These are phyloP conservation scores for Aureobasidium pullulans DNA, from an alignment of 2,329 filamentous ascomycete species.

Conservation along the genomic window DNA sequence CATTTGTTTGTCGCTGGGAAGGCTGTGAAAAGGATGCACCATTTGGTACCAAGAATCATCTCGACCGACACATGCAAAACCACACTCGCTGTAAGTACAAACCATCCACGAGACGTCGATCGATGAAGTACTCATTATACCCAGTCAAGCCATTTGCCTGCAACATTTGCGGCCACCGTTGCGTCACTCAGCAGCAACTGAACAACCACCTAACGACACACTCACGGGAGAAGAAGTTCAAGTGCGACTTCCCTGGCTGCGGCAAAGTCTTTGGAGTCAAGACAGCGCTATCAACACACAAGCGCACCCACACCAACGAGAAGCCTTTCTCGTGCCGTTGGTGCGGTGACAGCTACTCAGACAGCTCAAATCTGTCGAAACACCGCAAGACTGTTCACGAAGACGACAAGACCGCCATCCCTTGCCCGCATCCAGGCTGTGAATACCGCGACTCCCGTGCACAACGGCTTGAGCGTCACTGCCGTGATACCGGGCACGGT, in stretches of 20 bases:
- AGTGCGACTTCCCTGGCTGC: slow-evolving; percentile 44
- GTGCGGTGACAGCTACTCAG: slow-evolving; percentile 29
- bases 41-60: slow-evolving; percentile 55
- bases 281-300: slow-evolving; percentile 62
- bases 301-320: slow-evolving; percentile 57
- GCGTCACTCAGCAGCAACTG: slow-evolving; percentile 61
- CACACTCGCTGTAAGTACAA: slow-evolving; percentile 44
- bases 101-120: too few relatives aligned
- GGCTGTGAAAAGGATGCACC: slow-evolving; percentile 47
- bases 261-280: slow-evolving; percentile 58
- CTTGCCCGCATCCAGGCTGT: slow-evolving; percentile 1
- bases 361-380: slow-evolving; percentile 29
- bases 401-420: slow-evolving; percentile 9
- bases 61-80: slow-evolving; percentile 58
- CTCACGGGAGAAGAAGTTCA: slow-evolving; percentile 57
- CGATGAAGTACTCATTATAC: background rate
- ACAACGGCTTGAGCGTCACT: slow-evolving; percentile 6
- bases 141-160: slow-evolving; percentile 38
- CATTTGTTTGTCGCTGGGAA: slow-evolving; percentile 50
- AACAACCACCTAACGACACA: slow-evolving; percentile 62
- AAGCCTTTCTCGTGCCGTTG: slow-evolving; percentile 37
- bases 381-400: slow-evolving; percentile 18
- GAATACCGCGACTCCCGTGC: slow-evolving; percentile 6
- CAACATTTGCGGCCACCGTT: slow-evolving; percentile 29
- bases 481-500: slow-evolving; percentile 10